These are phyloP conservation scores for Colletotrichum shisoi DNA, from an alignment of 2,329 filamentous ascomycete genomes.

Conservation along the genomic window DNA sequence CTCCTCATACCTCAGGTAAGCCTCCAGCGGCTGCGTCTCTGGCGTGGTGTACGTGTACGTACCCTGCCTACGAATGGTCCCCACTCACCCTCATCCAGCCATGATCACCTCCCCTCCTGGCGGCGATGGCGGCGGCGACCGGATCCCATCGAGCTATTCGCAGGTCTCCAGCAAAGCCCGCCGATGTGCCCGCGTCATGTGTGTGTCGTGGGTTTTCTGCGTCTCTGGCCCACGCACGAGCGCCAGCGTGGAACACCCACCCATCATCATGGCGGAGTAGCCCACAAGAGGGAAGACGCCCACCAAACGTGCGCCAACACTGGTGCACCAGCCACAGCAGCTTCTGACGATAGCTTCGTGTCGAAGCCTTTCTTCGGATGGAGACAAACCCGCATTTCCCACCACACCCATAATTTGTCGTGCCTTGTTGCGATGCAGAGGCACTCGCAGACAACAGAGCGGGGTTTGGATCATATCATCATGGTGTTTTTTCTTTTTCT, in stretches of 20 bases:
- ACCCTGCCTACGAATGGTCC: neutral
- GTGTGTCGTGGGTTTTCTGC: constrained; percentile 9
- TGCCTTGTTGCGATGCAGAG: neutral
- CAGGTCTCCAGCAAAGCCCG: constrained; percentile 26
- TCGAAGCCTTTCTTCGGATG: neutral
- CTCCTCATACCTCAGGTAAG: constrained; percentile 25
- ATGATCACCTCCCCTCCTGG: constrained; percentile 24
- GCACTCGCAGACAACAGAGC: no score
- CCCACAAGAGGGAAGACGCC: neutral
- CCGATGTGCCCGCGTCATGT: constrained; percentile 29
- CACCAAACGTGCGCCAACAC: neutral
- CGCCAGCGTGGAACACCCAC: neutral
- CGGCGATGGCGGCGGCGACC: constrained; percentile 20
- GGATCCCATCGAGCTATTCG: constrained; percentile 15
- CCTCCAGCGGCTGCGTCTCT: constrained; percentile 21
- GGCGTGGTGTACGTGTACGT: neutral
- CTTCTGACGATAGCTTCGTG: constrained; percentile 34
- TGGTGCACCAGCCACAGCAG: constrained; percentile 12
- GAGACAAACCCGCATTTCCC: constrained; percentile 11
- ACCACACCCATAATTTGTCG: neutral
- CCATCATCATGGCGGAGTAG: neutral
- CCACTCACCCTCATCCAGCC: constrained; percentile 18
- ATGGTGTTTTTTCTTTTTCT: neutral
- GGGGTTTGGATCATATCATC: no score
- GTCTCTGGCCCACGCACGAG: constrained; percentile 5